Base-by-base conservation (phyloP, 176 grass and related monocot genomes). In the Carex littledalei region DNA sequence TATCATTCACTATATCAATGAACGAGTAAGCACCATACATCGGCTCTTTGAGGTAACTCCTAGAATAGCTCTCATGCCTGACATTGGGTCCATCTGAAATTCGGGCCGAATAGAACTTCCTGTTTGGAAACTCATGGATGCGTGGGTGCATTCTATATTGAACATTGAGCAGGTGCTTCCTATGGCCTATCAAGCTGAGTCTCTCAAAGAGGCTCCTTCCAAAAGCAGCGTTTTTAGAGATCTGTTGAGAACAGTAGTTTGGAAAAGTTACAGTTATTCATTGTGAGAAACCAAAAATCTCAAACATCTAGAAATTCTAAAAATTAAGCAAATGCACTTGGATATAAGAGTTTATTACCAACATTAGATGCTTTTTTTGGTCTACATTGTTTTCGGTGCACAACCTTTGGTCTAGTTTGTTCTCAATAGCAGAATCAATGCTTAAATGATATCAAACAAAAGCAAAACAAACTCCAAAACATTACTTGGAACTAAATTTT, bases 81-180 rank as follows among this genome's bases (percentile, higher is more conserved):
- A 97, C 94, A 85, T 87, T 85, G 15, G 88, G 90, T 32, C 77
- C 92, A 71, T 97, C 70, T 11, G 45, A 81, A 89, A 97, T 91
- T 52, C 45, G 53, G 12, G 81, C 68, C 61, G 52, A n/a, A 65
- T 97, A 97, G 66, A 97, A 97, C 14, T 82, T 92, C 41, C 58
- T 80, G 74, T 94, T 94, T 32, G 94, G 94, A 86, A 97, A 97
- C 45, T 86, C 54, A 84, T 91, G 93, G 63, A 97, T 97, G 61
- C 49, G 79, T 69, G 94, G 94, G 58, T 94, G 90, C 94, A 97
- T 97, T 67, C 94, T 86, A 67, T 97, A 97, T 78, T 97, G 94
- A 68, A 92, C 81, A 86, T 91, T 34, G 26, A 97, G 59, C 31
- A 97, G 84, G 69, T 94, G 92, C 64, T 97, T 97, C 75, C 1